Percentiles rank a stretch among this genome's conserved stretches.
Conservation (phyloP, 228 moss, liverwort and hornwort species). For the Sphagnum fallax region DNA sequence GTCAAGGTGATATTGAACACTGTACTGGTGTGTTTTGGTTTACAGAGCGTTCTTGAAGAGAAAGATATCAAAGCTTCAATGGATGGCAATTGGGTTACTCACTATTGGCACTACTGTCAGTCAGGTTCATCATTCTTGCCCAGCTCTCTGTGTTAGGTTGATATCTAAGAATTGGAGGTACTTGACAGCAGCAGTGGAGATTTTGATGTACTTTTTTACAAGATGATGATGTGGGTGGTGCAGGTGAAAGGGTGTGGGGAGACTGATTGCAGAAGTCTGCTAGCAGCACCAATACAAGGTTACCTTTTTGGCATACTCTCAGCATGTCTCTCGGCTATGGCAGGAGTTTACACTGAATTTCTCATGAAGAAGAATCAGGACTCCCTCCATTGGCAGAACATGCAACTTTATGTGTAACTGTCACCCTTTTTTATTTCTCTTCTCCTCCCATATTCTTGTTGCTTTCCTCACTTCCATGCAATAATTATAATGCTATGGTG, state of each 20-base stretch:
- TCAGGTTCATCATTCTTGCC: constrained; percentile 32
- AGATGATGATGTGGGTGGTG: not conserved
- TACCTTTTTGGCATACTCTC: constrained; percentile 76
- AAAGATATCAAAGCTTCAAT: constrained; percentile 67
- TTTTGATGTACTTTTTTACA: not conserved
- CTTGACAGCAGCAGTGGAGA: not conserved
- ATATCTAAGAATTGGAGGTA: too few relatives aligned
- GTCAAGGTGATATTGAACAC: not conserved
- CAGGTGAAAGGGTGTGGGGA: constrained; percentile 91
- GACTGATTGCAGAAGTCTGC: constrained; percentile 45
- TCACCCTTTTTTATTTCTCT: not conserved
- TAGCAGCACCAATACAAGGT: constrained; percentile 86
- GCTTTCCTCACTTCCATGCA: not conserved
- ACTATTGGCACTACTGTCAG: constrained; percentile 82
- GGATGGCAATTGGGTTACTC: constrained; percentile 81
- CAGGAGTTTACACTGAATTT: constrained; percentile 89
- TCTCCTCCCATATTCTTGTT: not conserved
- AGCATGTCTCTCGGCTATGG: constrained; percentile 83
- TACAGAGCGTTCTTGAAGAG: constrained; percentile 58
- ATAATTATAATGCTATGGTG: not conserved
- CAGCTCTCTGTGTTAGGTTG: not conserved
- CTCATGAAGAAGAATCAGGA: constrained; percentile 90
- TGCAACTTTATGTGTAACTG: constrained; percentile 90
- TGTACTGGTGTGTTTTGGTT: not conserved
- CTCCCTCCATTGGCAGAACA: constrained; percentile 90